Conservation (phyloP, 495 filamentous ascomycete species). For the Xeromyces bisporus region DNA sequence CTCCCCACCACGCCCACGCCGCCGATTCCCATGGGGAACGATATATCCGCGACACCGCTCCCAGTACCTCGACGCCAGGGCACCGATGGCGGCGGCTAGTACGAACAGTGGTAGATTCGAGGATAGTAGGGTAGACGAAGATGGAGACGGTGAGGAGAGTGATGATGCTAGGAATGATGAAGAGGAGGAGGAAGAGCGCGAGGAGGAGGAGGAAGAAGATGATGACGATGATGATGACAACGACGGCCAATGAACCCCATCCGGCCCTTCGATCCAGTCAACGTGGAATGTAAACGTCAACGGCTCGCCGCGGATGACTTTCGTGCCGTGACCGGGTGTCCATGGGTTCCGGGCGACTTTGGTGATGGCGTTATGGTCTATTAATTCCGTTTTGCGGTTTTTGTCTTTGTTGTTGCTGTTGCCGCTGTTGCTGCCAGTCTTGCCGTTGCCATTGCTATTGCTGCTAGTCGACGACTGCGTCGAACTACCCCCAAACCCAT, state of each 20-base stretch:
- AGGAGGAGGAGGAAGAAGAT: too few species aligned
- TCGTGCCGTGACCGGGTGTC: slow-evolving; percentile 31
- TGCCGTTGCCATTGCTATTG: too few species aligned
- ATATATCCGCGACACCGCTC: slow-evolving; percentile 15
- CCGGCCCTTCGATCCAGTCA: slow-evolving; percentile 67
- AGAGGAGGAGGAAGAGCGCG: too few species aligned
- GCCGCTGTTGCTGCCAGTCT: too few species aligned
- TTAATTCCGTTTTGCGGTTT: slow-evolving; percentile 15
- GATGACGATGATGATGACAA: slow-evolving; percentile 26
- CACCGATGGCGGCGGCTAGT: slow-evolving; percentile 29
- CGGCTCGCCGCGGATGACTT: slow-evolving; percentile 74
- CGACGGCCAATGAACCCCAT: slow-evolving; percentile 25
- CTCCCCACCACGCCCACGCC: slow-evolving; percentile 23
- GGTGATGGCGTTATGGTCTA: slow-evolving; percentile 16
- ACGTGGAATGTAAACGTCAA: slow-evolving; percentile 67
- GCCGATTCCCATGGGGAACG: slow-evolving; percentile 11
- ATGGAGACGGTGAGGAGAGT: slow-evolving; percentile 23
- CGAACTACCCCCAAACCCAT: slow-evolving; percentile 4
- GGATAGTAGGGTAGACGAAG: slow-evolving; percentile 22
- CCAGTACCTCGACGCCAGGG: slow-evolving; percentile 28
- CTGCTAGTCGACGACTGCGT: background rate
- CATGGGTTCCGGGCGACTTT: slow-evolving; percentile 28
- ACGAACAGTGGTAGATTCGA: slow-evolving; percentile 25
- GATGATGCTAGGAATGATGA: slow-evolving; percentile 24
- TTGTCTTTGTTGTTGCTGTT: too few species aligned